Evolutionary conservation across 176 grass and related monocot genomes (phyloP).

Genomic region (barley (Hordeum vulgare)): MorexV3_pseudomolecules_assembly NC_058520.1:534485346-534485845

Average conservation of each 20-base stretch:
- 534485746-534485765: too few relatives aligned
- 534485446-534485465: background rate
- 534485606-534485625: background rate
- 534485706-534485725: background rate
- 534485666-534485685: background rate
- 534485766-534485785: background rate
- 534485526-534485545: background rate
- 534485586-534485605: background rate
- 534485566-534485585: background rate
- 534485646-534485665: background rate
- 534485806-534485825: too few relatives aligned
- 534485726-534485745: background rate
- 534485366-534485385: background rate
- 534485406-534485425: background rate
- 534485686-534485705: background rate
- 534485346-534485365: too few relatives aligned
- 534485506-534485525: slow-evolving; percentile 7
- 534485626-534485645: too few relatives aligned
- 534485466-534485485: background rate
- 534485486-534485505: background rate
- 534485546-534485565: background rate
- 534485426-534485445: background rate
- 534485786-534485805: background rate
- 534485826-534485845: background rate
- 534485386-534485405: background rate